These are phyloP conservation scores for Powellomyces hirtus DNA, from an alignment of 192 early-diverging fungal genomes.

Conservation along the genomic window DNA sequence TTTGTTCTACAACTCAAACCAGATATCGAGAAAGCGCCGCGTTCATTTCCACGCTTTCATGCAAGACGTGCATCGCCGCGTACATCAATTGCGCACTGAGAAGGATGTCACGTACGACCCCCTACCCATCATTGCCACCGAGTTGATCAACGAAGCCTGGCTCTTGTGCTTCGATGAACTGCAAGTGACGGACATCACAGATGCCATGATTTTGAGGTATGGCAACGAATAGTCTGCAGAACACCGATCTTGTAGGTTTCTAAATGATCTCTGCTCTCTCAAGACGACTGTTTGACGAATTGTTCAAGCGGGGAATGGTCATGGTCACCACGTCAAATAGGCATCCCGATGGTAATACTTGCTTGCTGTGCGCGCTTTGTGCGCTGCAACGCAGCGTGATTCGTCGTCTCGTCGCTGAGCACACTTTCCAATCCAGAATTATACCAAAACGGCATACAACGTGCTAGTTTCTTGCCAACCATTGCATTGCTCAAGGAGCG, in stretches of 20 bases:
- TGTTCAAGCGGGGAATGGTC: constrained; percentile 82
- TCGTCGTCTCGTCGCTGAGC: background rate
- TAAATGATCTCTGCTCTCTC: background rate
- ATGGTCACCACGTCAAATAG: constrained; percentile 92
- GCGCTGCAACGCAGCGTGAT: too few species aligned
- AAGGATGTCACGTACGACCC: constrained; percentile 29
- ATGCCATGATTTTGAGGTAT: constrained; percentile 89
- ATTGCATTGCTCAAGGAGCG: constrained; percentile 81
- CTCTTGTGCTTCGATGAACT: constrained; percentile 97
- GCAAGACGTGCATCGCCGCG: constrained; percentile 81
- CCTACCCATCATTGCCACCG: constrained; percentile 63
- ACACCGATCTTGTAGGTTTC: constrained; percentile 27
- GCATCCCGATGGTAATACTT: constrained; percentile 66
- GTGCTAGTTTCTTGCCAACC: constrained; percentile 87
- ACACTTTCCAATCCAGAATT: constrained; percentile 42
- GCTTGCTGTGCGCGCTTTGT: background rate
- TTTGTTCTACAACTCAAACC: constrained; percentile 82
- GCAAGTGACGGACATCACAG: constrained; percentile 96
- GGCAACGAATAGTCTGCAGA: background rate
- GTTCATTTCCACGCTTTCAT: constrained; percentile 99
- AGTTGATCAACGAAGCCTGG: constrained; percentile 76
- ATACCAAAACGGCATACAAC: constrained; percentile 96
- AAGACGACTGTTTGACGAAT: constrained; percentile 58
- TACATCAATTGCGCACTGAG: constrained; percentile 35
- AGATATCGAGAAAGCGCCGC: constrained; percentile 71